Evolutionary conservation across 2,329 filamentous ascomycete species (phyloP).

Genomic region (Aspergillus sp.): DNA sequence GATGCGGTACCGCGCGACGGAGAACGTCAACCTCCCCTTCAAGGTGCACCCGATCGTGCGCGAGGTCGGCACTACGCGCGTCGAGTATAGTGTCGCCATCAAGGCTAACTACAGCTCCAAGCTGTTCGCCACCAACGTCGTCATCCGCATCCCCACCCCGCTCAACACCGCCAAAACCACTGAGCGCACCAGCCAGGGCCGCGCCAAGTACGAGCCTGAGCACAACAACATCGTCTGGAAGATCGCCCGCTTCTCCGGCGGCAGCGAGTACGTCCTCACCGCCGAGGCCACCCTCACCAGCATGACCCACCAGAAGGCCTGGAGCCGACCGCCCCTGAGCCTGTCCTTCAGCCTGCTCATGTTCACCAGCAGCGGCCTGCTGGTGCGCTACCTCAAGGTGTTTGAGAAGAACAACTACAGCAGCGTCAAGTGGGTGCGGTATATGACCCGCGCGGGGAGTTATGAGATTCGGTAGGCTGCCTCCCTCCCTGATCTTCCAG

Average conservation of each 20-base stretch:
- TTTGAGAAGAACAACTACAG: conserved; percentile 99
- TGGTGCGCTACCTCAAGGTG: conserved; percentile 94
- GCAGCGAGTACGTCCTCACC: conserved; percentile 91
- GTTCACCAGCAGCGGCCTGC: conserved; percentile 91
- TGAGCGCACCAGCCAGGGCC: conserved; percentile 89
- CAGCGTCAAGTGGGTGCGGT: conserved; percentile 97
- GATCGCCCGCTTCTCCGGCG: conserved; percentile 96
- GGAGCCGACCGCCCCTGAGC: conserved; percentile 89
- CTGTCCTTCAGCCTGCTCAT: conserved; percentile 92
- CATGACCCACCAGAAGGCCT: conserved; percentile 98
- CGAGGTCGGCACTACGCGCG: conserved; percentile 93
- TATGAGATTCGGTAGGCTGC: conserved; percentile 81
- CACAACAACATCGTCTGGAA: conserved; percentile 99
- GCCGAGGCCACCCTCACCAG: conserved; percentile 90
- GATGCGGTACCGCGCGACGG: conserved; percentile 96
- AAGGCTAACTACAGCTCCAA: conserved; percentile 96
- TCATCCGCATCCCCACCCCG: conserved; percentile 90
- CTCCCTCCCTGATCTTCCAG: neutral
- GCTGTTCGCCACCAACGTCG: conserved; percentile 93
- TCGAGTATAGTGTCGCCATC: conserved; percentile 97
- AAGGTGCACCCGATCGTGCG: conserved; percentile 99
- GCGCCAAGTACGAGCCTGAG: conserved; percentile 96
- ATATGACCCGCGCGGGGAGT: conserved; percentile 96
- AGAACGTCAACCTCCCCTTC: conserved; percentile 98
- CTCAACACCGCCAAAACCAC: conserved; percentile 94